Evolutionary conservation across 2,329 filamentous ascomycete species (phyloP).

Genomic region (Bipolaris oryzae): DNA sequence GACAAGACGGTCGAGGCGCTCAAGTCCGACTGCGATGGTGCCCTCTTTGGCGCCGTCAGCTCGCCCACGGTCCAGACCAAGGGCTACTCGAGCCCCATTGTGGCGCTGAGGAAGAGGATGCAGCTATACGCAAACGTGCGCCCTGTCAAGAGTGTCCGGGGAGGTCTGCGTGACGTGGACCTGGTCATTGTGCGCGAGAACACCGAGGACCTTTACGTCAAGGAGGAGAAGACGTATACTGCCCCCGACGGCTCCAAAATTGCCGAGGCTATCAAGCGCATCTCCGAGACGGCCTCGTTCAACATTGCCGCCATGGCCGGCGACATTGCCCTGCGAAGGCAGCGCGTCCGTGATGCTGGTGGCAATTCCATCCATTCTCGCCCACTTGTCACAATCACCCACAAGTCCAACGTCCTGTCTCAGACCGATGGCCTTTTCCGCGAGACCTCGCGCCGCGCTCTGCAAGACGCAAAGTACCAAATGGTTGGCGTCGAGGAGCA

Average conservation of each 20-base stretch:
- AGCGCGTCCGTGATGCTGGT: slow-evolving; percentile 73
- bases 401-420: slow-evolving; percentile 96
- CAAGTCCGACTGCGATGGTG: slow-evolving; percentile 89
- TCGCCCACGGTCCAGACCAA: slow-evolving; percentile 88
- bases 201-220: slow-evolving; percentile 97
- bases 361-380: slow-evolving; percentile 65
- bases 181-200: slow-evolving; percentile 99
- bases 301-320: slow-evolving; percentile 93
- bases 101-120: slow-evolving; percentile 92
- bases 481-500: slow-evolving; percentile 83
- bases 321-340: slow-evolving; percentile 86
- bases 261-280: slow-evolving; percentile 97
- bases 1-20: slow-evolving; percentile 90
- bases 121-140: slow-evolving; percentile 97
- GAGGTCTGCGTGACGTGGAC: slow-evolving; percentile 73
- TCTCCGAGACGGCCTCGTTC: slow-evolving; percentile 80
- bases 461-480: slow-evolving; percentile 69
- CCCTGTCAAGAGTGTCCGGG: slow-evolving; percentile 83
- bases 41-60: slow-evolving; percentile 92
- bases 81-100: slow-evolving; percentile 96
- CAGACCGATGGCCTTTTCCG: slow-evolving; percentile 98
- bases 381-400: slow-evolving; percentile 91
- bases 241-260: slow-evolving; percentile 77
- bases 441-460: slow-evolving; percentile 73
- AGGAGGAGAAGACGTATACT: slow-evolving; percentile 87